phyloP scores from a whole-genome alignment of 2,329 filamentous ascomycete genomes.

The Fusarium subtropicale region DNA sequence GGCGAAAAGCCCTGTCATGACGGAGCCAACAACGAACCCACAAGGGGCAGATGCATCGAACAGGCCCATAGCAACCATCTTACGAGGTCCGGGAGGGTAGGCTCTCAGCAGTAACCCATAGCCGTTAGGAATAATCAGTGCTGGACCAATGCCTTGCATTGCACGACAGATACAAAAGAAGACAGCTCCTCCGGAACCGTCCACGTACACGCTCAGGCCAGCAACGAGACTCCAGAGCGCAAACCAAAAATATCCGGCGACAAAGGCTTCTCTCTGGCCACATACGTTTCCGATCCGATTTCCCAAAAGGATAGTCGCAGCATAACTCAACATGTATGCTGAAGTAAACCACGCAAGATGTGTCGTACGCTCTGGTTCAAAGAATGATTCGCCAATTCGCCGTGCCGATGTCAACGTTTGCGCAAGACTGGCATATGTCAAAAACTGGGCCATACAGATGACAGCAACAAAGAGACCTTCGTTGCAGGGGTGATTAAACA shows the following conservation, averaged over 20 bases:
- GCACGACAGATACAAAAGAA: constrained; percentile 45
- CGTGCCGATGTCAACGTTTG: constrained; percentile 43
- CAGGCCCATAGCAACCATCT: constrained; percentile 40
- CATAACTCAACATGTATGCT: constrained; percentile 41
- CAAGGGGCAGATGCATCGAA: constrained; percentile 43
- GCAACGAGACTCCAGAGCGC: constrained; percentile 44
- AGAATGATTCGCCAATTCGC: constrained; percentile 39
- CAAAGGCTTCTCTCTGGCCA: constrained; percentile 41
- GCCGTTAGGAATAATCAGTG: constrained; percentile 42
- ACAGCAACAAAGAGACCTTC: constrained; percentile 42
- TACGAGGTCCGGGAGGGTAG: constrained; percentile 44
- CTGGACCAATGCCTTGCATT: constrained; percentile 45
- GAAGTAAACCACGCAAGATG: constrained; percentile 44
- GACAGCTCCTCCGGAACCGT: constrained; percentile 21
- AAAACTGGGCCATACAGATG: constrained; percentile 44
- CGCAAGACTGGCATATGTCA: constrained; percentile 42
- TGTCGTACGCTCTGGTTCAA: constrained; percentile 34
- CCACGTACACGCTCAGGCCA: constrained; percentile 39
- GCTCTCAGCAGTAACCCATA: constrained; percentile 41
- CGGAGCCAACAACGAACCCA: constrained; percentile 43
- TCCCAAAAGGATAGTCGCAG: constrained; percentile 37
- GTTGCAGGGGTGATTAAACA: constrained; percentile 45
- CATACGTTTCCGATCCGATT: constrained; percentile 43
- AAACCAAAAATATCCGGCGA: constrained; percentile 44
- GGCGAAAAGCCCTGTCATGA: constrained; percentile 43